Evolutionary conservation across 495 filamentous ascomycete species (phyloP).

Genomic region (Penicillium paxilli): DNA sequence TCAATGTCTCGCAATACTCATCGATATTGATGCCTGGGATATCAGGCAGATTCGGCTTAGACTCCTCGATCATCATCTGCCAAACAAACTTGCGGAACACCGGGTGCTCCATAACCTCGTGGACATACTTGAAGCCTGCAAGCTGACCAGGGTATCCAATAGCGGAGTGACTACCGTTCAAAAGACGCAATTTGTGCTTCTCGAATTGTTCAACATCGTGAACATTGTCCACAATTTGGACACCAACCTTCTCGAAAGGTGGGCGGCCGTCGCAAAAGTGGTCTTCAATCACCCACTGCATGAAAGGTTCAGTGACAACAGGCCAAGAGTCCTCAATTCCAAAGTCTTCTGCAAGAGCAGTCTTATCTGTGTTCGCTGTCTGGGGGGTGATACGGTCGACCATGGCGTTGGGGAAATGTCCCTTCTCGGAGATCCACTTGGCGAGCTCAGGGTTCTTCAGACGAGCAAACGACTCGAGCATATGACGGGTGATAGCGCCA

Average conservation of each 20-base stretch:
- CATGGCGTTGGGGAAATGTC: constrained; percentile 51
- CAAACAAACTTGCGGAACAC: constrained; percentile 40
- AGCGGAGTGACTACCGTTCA: constrained; percentile 50
- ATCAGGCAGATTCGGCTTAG: constrained; percentile 41
- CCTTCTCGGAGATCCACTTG: constrained; percentile 43
- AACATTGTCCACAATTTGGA: constrained; percentile 47
- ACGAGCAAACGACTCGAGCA: constrained; percentile 48
- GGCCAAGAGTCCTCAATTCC: constrained; percentile 48
- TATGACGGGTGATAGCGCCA: constrained; percentile 48
- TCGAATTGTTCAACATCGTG: constrained; percentile 49
- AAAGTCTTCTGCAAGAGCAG: constrained; percentile 34
- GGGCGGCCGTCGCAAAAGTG: constrained; percentile 48
- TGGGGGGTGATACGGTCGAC: constrained; percentile 52
- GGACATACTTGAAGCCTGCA: constrained; percentile 47
- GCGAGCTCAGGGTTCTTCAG: constrained; percentile 42
- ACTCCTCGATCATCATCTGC: constrained; percentile 51
- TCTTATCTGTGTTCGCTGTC: constrained; percentile 40
- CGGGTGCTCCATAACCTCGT: constrained; percentile 47
- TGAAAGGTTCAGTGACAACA: constrained; percentile 51
- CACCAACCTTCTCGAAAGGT: constrained; percentile 46
- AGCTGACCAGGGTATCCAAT: constrained; percentile 46
- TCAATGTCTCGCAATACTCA: constrained; percentile 44
- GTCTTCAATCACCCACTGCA: constrained; percentile 52
- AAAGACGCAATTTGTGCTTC: constrained; percentile 50
- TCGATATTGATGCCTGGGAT: constrained; percentile 49